A percentile compares a stretch with the other conserved stretches of the same genome.
Conservation (phyloP, 179 eudicot genomes). For the Beta macrorhiza region DNA sequence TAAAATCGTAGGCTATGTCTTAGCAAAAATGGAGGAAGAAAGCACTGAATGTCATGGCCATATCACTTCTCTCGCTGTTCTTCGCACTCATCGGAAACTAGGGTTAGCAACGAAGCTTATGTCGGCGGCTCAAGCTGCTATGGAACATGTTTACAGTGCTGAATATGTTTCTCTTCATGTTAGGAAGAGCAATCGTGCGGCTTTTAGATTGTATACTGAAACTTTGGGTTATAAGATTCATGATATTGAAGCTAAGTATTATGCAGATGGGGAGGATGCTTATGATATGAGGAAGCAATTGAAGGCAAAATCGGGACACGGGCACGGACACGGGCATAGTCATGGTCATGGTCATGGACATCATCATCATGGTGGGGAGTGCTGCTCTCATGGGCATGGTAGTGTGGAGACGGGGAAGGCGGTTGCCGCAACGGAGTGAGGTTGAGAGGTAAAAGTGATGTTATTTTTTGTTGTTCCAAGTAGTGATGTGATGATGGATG, state of each 20-base stretch:
- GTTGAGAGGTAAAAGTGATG: background rate
- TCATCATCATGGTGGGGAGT: conserved; percentile 49
- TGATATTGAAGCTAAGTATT: conserved; percentile 84
- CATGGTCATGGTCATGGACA: conserved; percentile 68
- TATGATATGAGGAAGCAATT: conserved; percentile 90
- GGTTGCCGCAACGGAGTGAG: background rate
- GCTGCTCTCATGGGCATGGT: conserved; percentile 53
- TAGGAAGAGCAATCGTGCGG: conserved; percentile 81
- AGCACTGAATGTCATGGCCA: conserved; percentile 80
- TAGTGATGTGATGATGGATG: background rate
- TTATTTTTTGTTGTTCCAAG: background rate
- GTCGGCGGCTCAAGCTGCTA: conserved; percentile 88
- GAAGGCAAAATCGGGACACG: conserved; percentile 43
- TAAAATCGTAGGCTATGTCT: conserved; percentile 79
- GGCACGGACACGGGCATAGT: conserved; percentile 35
- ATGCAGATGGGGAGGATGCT: conserved; percentile 95
- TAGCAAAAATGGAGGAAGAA: conserved; percentile 97
- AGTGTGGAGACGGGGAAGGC: conserved; percentile 6
- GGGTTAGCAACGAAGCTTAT: conserved; percentile 93
- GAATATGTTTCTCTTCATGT: conserved; percentile 81
- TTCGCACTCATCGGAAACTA: conserved; percentile 75
- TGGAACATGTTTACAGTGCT: conserved; percentile 66
- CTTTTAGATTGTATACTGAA: conserved; percentile 69
- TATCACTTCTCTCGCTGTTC: conserved; percentile 84
- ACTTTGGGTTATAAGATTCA: conserved; percentile 77